These are phyloP conservation scores for Postia placenta DNA, from an alignment of 768 basidiomycete genomes.

Conservation along the genomic window DNA sequence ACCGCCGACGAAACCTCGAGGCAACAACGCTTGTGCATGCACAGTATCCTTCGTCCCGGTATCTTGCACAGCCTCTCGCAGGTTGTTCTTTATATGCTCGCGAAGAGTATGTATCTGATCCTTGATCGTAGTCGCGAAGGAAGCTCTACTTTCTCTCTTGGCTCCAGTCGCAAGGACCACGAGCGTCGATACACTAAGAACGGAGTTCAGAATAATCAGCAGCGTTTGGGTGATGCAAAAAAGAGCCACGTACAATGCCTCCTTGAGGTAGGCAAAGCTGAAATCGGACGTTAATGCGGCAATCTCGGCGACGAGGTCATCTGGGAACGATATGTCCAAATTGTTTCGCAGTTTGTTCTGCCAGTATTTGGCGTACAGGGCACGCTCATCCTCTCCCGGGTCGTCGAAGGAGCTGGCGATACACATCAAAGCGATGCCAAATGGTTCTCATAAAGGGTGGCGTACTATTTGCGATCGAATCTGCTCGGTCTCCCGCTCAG, in stretches of 20 bases:
- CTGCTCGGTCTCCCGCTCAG: conserved; percentile 74
- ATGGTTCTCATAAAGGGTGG: background rate
- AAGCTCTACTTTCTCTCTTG: conserved; percentile 24
- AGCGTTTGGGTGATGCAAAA: background rate
- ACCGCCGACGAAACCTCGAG: too few species aligned
- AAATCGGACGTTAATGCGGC: conserved; percentile 58
- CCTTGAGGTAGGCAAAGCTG: conserved; percentile 86
- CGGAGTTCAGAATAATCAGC: background rate
- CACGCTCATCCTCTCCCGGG: conserved; percentile 58
- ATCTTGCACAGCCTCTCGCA: too few species aligned
- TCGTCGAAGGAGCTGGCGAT: conserved; percentile 59
- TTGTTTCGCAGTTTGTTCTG: conserved; percentile 66
- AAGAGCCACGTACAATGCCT: conserved; percentile 65
- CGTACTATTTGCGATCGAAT: conserved; percentile 84
- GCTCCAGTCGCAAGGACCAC: conserved; percentile 47
- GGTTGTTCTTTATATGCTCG: conserved; percentile 55
- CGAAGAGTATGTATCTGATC: conserved; percentile 54
- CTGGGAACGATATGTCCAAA: conserved; percentile 58
- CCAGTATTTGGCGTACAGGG: conserved; percentile 73
- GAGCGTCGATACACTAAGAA: conserved; percentile 63
- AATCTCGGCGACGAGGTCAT: conserved; percentile 51
- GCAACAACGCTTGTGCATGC: too few species aligned
- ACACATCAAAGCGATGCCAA: background rate
- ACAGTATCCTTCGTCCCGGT: too few species aligned
- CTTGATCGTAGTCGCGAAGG: conserved; percentile 47